Base-by-base conservation (phyloP, 2,329 filamentous ascomycete genomes). In the Colletotrichum salicis region DNA sequence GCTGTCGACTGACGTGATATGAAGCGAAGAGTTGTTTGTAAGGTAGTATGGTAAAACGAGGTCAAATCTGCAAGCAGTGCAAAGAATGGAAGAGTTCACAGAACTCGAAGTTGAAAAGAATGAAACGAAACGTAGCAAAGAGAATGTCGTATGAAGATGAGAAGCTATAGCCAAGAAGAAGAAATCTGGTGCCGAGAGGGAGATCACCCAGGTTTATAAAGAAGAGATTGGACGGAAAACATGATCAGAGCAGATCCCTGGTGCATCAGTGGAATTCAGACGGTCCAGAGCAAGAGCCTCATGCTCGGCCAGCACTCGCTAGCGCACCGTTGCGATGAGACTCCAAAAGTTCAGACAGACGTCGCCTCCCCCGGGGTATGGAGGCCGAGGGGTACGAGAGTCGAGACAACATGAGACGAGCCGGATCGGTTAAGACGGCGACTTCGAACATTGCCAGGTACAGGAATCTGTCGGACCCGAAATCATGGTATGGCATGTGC, bases 41-140 rank as follows among this genome's bases (percentile, higher is more conserved):
- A 41, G 33, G 58, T 51, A 19, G 33, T 58, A 62, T 7, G 11
- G 52, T 29, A 27, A 54, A 63, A 58, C 24, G 31, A 22, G 35
- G 27, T 48, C 41, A 48, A 22, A 31, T 29, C 29, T 59, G 57
- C 57, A 71, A 33, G 31, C 63, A 35, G 37, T 61, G 64, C 73
- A 75, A 73, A 67, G 74, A 75, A 75, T 71, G 74, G 73, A 75
- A 75, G 73, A 75, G 73, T 58, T 75, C 74, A 63, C 74, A 73
- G 74, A 75, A 73, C 74, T 67, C 67, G 52, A 4, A 29, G 45
- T 15, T 29, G 71, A 64, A 71, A 62, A 27, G 71, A 74, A 64
- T 57, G 64, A 73, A 72, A 48, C 59, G 59, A 69, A 67, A 71
- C 62, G 54, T 58, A 27, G 22, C 33, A 45, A 67, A 73, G 69